Evolutionary conservation across 2,329 filamentous ascomycete species (phyloP).

Genomic region (Paecilomyces fulvus): DNA sequence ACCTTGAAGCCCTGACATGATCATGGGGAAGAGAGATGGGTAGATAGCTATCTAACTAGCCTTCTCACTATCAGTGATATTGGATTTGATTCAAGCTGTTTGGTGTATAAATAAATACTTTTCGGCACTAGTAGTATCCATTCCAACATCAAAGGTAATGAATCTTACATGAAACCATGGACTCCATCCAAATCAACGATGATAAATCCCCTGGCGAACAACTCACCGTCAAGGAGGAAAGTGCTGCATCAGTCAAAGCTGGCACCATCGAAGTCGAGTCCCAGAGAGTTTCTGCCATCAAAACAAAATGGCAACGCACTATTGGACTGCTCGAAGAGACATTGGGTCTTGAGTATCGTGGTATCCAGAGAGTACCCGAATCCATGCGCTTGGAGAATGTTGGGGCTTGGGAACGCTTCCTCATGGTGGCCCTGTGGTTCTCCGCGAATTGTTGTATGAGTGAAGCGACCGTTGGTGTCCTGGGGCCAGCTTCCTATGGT

Average conservation of each 20-base stretch:
- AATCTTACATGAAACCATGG: neutral
- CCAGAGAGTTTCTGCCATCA: neutral
- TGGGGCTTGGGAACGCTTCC: constrained; percentile 16
- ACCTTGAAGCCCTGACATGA: too few species aligned
- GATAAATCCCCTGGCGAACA: neutral
- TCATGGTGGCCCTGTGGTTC: constrained; percentile 21
- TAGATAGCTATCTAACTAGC: too few species aligned
- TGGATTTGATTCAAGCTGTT: neutral
- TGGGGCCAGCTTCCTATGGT: constrained; percentile 22
- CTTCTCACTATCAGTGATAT: neutral
- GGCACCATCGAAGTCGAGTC: neutral
- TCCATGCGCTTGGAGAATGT: constrained; percentile 38
- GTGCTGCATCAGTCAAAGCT: neutral
- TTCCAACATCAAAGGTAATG: too few species aligned
- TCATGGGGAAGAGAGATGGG: neutral
- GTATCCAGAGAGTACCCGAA: constrained; percentile 46
- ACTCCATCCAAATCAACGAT: neutral
- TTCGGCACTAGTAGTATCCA: neutral
- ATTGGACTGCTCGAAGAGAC: neutral
- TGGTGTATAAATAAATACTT: neutral
- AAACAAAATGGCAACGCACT: neutral
- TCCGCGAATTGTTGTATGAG: constrained; percentile 20
- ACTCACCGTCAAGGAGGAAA: neutral
- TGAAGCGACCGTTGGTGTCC: constrained; percentile 24
- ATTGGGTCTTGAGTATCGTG: constrained; percentile 40